Evolutionary conservation across 1,139 yeast species (phyloP).

Genomic region (Lodderomyces orthopsilosis): DNA sequence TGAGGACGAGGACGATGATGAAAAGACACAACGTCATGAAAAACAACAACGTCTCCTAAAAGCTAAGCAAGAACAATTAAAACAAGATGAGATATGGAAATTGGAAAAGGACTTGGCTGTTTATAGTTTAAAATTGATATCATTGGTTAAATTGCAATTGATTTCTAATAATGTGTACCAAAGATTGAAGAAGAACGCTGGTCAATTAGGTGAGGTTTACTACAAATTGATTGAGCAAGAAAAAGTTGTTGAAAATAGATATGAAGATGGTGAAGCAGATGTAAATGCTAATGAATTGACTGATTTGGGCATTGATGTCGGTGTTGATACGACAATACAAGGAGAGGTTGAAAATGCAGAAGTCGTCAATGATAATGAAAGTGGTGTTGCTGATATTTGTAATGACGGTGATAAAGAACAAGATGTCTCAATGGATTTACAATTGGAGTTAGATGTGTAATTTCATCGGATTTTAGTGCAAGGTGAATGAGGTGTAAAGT

Average conservation of each 20-base stretch:
- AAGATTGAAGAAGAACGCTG: slow-evolving; percentile 49
- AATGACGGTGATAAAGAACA: not conserved
- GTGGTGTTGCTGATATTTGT: too few relatives aligned
- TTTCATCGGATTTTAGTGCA: not conserved
- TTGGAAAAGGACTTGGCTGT: slow-evolving; percentile 50
- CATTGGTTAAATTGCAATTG: slow-evolving; percentile 40
- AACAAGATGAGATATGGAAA: slow-evolving; percentile 24
- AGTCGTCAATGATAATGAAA: not conserved
- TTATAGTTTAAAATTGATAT: slow-evolving; percentile 48
- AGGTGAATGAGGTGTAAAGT: too few relatives aligned
- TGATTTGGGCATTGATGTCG: not conserved
- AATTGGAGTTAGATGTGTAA: slow-evolving; percentile 1
- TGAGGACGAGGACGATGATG: slow-evolving; percentile 19
- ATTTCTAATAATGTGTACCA: slow-evolving; percentile 26
- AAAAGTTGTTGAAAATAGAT: not conserved
- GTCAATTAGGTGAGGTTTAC: slow-evolving; percentile 44
- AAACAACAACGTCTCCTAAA: slow-evolving; percentile 7
- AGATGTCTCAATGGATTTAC: slow-evolving; percentile 1
- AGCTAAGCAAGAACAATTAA: slow-evolving; percentile 7
- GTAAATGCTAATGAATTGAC: not conserved
- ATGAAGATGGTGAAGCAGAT: slow-evolving; percentile 1
- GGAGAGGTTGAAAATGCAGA: not conserved
- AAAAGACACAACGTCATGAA: slow-evolving; percentile 15
- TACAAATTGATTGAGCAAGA: not conserved
- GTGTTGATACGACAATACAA: not conserved